Percentiles rank a stretch among this genome's conserved stretches.
These are phyloP conservation scores for Diplodia mutila DNA, from an alignment of 2,329 filamentous ascomycete genomes.

Conservation along the genomic window DNA sequence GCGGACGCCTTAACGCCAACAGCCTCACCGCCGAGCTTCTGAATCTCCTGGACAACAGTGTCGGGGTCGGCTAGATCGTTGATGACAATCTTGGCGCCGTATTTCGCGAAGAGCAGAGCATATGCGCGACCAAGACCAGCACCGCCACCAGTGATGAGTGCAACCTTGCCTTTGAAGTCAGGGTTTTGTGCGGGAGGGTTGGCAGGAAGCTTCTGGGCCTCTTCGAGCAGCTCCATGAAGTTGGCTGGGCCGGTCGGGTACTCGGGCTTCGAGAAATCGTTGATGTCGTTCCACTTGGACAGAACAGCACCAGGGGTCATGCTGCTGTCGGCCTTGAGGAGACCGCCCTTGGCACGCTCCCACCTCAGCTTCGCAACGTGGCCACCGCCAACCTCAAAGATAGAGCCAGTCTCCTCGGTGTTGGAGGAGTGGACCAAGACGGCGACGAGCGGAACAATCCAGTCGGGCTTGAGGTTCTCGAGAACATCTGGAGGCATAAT, in stretches of 20 bases:
- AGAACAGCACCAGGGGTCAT: constrained; percentile 88
- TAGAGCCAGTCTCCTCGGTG: constrained; percentile 78
- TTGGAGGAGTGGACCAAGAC: constrained; percentile 85
- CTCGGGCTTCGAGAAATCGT: constrained; percentile 81
- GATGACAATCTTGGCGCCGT: constrained; percentile 83
- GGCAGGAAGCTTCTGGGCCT: constrained; percentile 75
- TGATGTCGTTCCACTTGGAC: constrained; percentile 85
- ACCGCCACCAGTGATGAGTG: constrained; percentile 84
- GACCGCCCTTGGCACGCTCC: constrained; percentile 87
- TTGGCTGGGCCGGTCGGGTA: constrained; percentile 85
- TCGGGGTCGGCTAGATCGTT: constrained; percentile 96
- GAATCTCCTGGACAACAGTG: constrained; percentile 87
- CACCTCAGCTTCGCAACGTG: constrained; percentile 92
- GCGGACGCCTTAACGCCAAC: constrained; percentile 92
- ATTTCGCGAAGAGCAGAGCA: constrained; percentile 81
- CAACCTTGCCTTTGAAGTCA: constrained; percentile 83
- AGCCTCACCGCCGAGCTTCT: constrained; percentile 84
- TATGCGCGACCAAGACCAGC: constrained; percentile 91
- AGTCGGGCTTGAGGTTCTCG: constrained; percentile 84
- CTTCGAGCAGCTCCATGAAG: constrained; percentile 83
- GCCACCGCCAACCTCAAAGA: constrained; percentile 93
- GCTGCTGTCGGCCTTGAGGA: constrained; percentile 84
- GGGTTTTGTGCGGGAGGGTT: constrained; percentile 74
- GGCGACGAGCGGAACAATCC: constrained; percentile 92
- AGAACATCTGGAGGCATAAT: constrained; percentile 94